Base-by-base conservation (phyloP, 2,329 filamentous ascomycete genomes). In the Talaromyces sp. region DNA sequence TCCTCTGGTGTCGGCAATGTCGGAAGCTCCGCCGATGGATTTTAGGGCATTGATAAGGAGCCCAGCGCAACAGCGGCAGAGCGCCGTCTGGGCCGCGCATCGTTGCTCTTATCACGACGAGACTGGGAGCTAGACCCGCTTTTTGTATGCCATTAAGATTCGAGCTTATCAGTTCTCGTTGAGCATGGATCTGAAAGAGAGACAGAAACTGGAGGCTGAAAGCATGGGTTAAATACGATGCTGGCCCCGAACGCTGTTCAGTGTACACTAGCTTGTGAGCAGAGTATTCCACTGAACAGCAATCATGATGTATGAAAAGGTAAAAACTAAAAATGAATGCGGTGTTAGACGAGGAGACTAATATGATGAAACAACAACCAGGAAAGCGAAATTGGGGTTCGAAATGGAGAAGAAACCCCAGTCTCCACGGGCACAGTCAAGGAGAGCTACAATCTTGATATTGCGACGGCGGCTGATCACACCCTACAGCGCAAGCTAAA, bases 401-500 rank as follows among this genome's bases (percentile, higher is more conserved):
- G 10, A 1, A 31, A 45, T 65, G 54, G 63, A 47, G 60, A 64
- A 53, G 67, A 69, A 56, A 61, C 61, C 2, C 56, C 67, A 17
- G 65, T 69, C 45, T 62, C 29, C 10, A 61, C 31, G 8, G 67
- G 67, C 19, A 62, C 19, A 7, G 45, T 65, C 3, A 45, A 67
- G 47, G 47, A 53, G 25, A 53, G 25, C 5, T 53, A 53, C 25
- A 53, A 31, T n/a, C 25, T 29, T 22, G 51, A 66, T 3, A 49
- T 38, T 8, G 40, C 19, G 22, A 25, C 29, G 17, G 40, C 38
- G 11, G 19, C 43, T 27, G 61, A 66, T 45, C 59, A 68, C 68
- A 61, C 45, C 38, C 63, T 69, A 11, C 65, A 68, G 49, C 63
- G 68, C 17, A 49, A 65, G 25, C 54, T 69, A 3, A 69, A 69